Evolutionary conservation across 2,329 filamentous ascomycete species (phyloP), one percentile per base, ranked within the genome.

Genomic region (Fusarium buxicola): DNA sequence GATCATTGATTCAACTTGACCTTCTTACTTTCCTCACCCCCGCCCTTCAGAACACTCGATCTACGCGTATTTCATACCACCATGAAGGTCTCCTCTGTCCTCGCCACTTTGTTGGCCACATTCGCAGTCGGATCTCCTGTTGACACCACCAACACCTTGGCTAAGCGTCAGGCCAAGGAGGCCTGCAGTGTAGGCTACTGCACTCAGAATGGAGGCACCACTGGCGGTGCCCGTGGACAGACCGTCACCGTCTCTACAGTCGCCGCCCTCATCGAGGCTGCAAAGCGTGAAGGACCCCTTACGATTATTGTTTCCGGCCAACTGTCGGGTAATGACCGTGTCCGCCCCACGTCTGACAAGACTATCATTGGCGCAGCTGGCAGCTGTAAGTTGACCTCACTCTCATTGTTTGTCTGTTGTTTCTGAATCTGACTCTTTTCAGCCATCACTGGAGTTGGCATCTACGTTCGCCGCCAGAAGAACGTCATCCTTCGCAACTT

Each of bases 401-500:
- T 9, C 7, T 5, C 21, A 21, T 0, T 0, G 3, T 6, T 0
- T 1, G 1, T 3, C 1, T 5, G 0, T 9, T 1, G 5, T 3
- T 1, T 1, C 12, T 3, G 1, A 7, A 5, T 16, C 52, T 69
- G 8, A 57, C 21, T 18, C 2, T 47, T 32, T 18, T 36, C 35
- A 61, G 74, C 77, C 66, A 67, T 81, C 55, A 79, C 71, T 28
- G 81, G 82, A 27, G 72, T 83, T 48, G 85, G 85, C 15, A 73
- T 87, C 51, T 80, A 82, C 47, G 78, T 89, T 72, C 80, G 81
- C 60, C 75, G 76, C 13, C 76, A 78, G 30, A 78, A 74, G 55
- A 89, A 89, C 68, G 84, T 89, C 56, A 88, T 89, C 67, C 74
- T 89, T 55, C 82, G 86, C 25, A 89, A 89, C 78, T 70, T 89